A percentile compares a stretch with the other conserved stretches of the same genome.
phyloP scores from a whole-genome alignment of 352 stramenopile genomes.

The Phytophthora sp. region DNA sequence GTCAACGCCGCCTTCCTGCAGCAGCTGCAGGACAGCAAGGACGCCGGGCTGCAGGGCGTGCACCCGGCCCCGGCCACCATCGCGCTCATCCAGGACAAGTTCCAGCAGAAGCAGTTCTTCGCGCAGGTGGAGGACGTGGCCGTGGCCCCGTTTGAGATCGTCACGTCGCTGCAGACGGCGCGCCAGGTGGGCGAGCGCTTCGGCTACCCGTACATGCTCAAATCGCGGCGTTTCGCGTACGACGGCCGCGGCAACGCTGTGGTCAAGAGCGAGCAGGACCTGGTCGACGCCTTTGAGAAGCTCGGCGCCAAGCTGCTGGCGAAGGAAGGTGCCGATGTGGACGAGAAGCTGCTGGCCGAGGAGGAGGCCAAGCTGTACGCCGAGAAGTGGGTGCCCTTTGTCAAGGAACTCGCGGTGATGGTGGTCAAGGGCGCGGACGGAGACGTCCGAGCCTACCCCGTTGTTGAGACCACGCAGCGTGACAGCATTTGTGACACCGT shows the following conservation, averaged over 20 bases:
- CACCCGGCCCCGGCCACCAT: constrained; percentile 92
- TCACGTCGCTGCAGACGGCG: constrained; percentile 53
- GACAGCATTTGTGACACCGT: constrained; percentile 98
- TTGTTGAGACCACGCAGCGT: constrained; percentile 97
- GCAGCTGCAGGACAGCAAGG: constrained; percentile 85
- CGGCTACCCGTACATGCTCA: constrained; percentile 99
- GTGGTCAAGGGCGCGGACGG: constrained; percentile 85
- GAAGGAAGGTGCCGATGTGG: constrained; percentile 16
- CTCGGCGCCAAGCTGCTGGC: constrained; percentile 49
- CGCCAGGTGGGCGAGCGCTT: constrained; percentile 54
- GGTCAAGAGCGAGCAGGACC: constrained; percentile 77
- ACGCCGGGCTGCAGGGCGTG: constrained; percentile 44
- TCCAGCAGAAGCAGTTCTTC: constrained; percentile 94
- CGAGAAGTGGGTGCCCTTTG: constrained; percentile 97
- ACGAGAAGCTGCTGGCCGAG: constrained; percentile 24
- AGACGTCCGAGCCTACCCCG: constrained; percentile 92
- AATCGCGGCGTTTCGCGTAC: constrained; percentile 95
- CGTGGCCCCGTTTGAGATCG: constrained; percentile 61
- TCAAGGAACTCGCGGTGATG: constrained; percentile 97
- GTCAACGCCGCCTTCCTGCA: constrained; percentile 93
- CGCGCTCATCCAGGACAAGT: constrained; percentile 98
- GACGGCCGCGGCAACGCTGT: constrained; percentile 98
- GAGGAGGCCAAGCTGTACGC: constrained; percentile 82
- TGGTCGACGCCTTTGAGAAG: constrained; percentile 86
- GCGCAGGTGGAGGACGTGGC: constrained; percentile 44